Percentiles rank a stretch among this genome's conserved stretches.
phyloP scores from a whole-genome alignment of 345 rosid genomes.

The Pelargonium nanum region DNA sequence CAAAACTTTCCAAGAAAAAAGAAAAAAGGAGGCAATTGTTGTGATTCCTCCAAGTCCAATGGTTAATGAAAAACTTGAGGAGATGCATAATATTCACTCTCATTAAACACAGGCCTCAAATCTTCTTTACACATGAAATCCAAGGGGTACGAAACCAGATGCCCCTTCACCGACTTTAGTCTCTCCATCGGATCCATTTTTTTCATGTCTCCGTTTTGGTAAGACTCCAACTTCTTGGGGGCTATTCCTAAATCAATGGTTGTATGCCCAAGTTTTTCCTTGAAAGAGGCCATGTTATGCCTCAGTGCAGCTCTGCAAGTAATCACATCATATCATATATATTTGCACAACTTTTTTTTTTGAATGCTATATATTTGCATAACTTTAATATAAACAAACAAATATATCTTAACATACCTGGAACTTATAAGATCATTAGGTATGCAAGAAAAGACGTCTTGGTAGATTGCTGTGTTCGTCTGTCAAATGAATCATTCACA shows the following conservation, averaged over 20 bases:
- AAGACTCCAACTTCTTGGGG: constrained; percentile 57
- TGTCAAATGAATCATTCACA: constrained; percentile 25
- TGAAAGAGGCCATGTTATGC: constrained; percentile 55
- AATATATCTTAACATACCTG: too few species aligned
- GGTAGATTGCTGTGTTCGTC: constrained; percentile 77
- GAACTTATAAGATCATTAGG: constrained; percentile 88
- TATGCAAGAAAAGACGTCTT: constrained; percentile 82
- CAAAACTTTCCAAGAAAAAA: not conserved
- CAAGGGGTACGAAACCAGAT: constrained; percentile 87
- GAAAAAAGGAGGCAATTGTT: not conserved
- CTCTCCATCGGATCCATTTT: constrained; percentile 56
- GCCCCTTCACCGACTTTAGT: constrained; percentile 54
- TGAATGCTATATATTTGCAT: too few species aligned
- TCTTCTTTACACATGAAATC: constrained; percentile 94
- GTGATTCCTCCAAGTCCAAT: not conserved
- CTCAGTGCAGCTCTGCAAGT: constrained; percentile 47
- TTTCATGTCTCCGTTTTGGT: constrained; percentile 49
- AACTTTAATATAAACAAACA: too few species aligned
- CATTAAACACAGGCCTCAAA: constrained; percentile 82
- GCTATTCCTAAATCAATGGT: constrained; percentile 91
- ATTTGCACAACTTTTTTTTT: too few species aligned
- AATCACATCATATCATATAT: too few species aligned
- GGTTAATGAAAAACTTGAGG: constrained; percentile 77
- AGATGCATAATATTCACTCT: constrained; percentile 94
- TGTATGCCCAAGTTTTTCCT: constrained; percentile 73